Base-by-base conservation (phyloP, 2,329 filamentous ascomycete genomes). In the Fusarium sp. region DNA sequence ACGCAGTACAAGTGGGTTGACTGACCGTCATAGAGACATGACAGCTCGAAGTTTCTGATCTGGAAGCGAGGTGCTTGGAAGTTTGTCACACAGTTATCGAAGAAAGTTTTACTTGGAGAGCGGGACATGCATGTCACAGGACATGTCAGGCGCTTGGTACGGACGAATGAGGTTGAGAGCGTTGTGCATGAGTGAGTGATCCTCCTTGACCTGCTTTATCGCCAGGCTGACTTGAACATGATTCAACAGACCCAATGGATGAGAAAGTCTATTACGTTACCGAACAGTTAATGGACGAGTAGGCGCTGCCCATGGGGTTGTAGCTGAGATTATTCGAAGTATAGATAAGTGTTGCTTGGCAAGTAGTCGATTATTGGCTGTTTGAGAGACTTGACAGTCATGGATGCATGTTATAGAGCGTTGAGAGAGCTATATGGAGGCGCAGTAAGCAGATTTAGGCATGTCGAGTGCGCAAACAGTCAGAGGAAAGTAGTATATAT, bases 321-420 rank as follows among this genome's bases (percentile, higher is more conserved):
- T 29, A 24, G 16, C 13, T 24, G 29, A 18, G 22, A 52, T 43
- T 16, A 54, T 52, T 27, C 22, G 58, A 18, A 29, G 33, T 18
- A 45, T 18, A 29, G 22, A 29, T 62, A 33, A 20, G 16, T 62
- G 45, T 22, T 54, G 13, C 20, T 41, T 31, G 18, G 45, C n/a
- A 43, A 45, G 37, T n/a, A 57, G 48, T 57, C 22, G 39, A 33
- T n/a, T 56, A 52, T 67, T 31, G 48, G 37, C 22, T 69, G 39
- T 58, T 48, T n/a, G 41, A 41, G 50, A 52, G 24, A 22, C 14
- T 10, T 22, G 35, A 52, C 27, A 48, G 35, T 58, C 33, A 58
- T 33, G 50, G 43, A 64, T 41, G 52, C 24, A 27, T 64, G 22
- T 52, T 37, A 57, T 54, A 13, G 22, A 24, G 31, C 50, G 62